Base-by-base conservation (phyloP, 2,329 filamentous ascomycete genomes). In the Lachnellula occidentalis region DNA sequence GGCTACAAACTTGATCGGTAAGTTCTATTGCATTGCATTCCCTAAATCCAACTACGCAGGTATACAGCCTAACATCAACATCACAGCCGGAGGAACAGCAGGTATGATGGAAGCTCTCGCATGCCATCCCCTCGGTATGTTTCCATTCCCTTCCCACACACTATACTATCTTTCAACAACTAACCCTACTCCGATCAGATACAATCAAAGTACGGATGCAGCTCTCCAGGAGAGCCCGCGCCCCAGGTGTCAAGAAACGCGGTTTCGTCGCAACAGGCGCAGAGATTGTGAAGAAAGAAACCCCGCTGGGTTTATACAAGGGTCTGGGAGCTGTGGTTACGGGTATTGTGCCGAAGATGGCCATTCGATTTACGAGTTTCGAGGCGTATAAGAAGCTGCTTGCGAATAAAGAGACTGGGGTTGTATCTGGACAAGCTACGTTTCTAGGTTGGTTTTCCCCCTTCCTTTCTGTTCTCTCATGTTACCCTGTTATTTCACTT, bases 131-230 rank as follows among this genome's bases (percentile, higher is more conserved):
- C 81, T 97, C 56, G 88, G 88, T 92, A 80, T 66, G 79, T 65
- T 24, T 19, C 21, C 41, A 8, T 4, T 19, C 24, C 17, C 42
- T 19, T 34, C 24, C 19, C 36, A 34, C 12, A 9, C 14, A 52
- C 5, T n/a, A 21, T 21, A 45, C 7, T 27, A 6, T 27, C 24
- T 27, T 27, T 27, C 7, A 27, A 55, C 34, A 34, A 37, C 34
- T 19, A 31, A 36, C 37, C 6, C 42, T 12, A 17, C 17, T 36
- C 3, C 19, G 11, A 34, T 31, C 22, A 88, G 90, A 96, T 73
- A 96, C 92, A 57, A 95, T 97, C 78, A 96, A 99, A 81, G 94
- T 99, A 59, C 91, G 94, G 65, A 99, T 99, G 95, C 94, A 99
- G 76, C 86, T 99, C 57, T 97, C 94, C 53, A 82, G 87, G 63